Base-by-base conservation (phyloP, 129 eudicot species). In the Centrapalus pauciflorus region DNA sequence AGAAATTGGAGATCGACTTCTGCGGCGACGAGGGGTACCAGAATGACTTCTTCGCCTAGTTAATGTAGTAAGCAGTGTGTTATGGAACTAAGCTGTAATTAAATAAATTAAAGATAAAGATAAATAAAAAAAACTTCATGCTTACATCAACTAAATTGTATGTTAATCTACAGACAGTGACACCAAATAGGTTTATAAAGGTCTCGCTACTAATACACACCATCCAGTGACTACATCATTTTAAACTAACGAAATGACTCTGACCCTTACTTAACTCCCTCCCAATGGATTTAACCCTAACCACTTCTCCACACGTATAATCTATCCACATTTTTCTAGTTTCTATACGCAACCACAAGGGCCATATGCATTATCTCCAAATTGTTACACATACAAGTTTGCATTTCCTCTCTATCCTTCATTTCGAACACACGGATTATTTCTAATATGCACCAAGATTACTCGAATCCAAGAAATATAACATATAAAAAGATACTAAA, bases 31-130 rank as follows among this genome's bases (percentile, higher is more conserved):
- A 26, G 95, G 92, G 13, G 84, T 69, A 62, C 77, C 77, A 27
- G 97, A 90, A 52, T 83, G 84, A 75, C 90, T 85, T 80, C 84
- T 82, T 70, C 96, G 70, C 84, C 98, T 93, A 76, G n/a, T 56
- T 35, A 12, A 67, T 55, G 14, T 40, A 72, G 56, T 12, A 40
- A 60, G 55, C n/a, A 51, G 28, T 35, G 2, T 55, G 50, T 60
- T 13, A 57, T 32, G 17, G 0, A 33, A 23, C 34, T 14, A 57
- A 58, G 9, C 6, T 29, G 23, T 58, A 46, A 34, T n/a, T 51
- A 35, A 7, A 2, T 64, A 2, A 33, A 45, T 23, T 48, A n/a
- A n/a, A n/a, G n/a, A n/a, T 48, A 24, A 7, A 16, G 20, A 65
- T 48, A 34, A 25, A 71, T 24, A 35, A 6, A 67, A 32, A 49